Evolutionary conservation across 2,329 filamentous ascomycete genomes (phyloP).

Genomic region (Exophiala mesophila): DNA sequence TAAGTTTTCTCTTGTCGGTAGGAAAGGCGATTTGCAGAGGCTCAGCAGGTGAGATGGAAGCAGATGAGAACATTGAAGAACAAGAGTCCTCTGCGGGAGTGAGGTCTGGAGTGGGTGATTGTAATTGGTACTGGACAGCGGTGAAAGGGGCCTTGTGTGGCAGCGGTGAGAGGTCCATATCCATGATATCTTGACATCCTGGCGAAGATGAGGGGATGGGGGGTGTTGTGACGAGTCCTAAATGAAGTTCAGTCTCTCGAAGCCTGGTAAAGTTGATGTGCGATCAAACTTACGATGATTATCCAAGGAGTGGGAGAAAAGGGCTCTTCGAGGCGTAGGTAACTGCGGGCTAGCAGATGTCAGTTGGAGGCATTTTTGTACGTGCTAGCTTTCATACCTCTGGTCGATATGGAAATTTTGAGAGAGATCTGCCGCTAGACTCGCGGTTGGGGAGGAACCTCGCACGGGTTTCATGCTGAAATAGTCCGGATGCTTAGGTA

Average conservation of each 20-base stretch:
- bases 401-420: slow-evolving; percentile 96
- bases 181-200: slow-evolving; percentile 48
- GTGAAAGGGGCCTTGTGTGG: slow-evolving; percentile 76
- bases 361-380: background rate
- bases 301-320: slow-evolving; percentile 72
- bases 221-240: slow-evolving; percentile 76
- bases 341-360: slow-evolving; percentile 62
- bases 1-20: slow-evolving; percentile 55
- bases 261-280: too few species aligned
- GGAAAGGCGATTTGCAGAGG: slow-evolving; percentile 20
- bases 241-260: too few species aligned
- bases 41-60: slow-evolving; percentile 38
- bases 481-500: slow-evolving; percentile 65
- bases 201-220: slow-evolving; percentile 82
- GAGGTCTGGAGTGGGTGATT: slow-evolving; percentile 64
- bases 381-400: slow-evolving; percentile 56
- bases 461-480: slow-evolving; percentile 73
- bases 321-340: slow-evolving; percentile 74
- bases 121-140: slow-evolving; percentile 57
- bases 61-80: slow-evolving; percentile 36
- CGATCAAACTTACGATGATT: slow-evolving; percentile 55
- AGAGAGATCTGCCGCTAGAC: slow-evolving; percentile 86
- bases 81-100: slow-evolving; percentile 41
- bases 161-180: slow-evolving; percentile 93
- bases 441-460: slow-evolving; percentile 85